phyloP scores from a whole-genome alignment of 352 stramenopile species.

The Pythium monospermum region DNA sequence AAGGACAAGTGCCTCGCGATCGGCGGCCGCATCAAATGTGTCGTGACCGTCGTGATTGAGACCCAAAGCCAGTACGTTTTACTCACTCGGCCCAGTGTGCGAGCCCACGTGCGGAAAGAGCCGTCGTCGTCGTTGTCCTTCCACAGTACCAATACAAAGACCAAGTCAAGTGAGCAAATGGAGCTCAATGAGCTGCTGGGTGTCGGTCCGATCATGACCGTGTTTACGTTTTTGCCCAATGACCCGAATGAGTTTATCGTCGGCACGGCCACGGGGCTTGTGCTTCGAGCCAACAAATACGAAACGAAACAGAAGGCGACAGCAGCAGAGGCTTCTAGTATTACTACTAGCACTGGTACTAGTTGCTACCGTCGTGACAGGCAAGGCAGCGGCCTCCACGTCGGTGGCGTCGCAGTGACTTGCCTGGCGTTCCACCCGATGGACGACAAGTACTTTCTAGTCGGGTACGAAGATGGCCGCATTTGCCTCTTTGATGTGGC shows the following conservation, averaged over 20 bases:
- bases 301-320: constrained; percentile 6
- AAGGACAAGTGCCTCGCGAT: constrained; percentile 63
- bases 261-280: constrained; percentile 5
- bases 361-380: constrained; percentile 9
- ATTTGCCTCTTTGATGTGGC: constrained; percentile 46
- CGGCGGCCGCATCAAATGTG: constrained; percentile 52
- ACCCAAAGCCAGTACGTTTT: constrained; percentile 43
- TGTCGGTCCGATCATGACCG: constrained; percentile 40
- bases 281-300: constrained; percentile 39
- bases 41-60: constrained; percentile 62
- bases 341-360: background rate
- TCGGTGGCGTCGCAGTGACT: constrained; percentile 24
- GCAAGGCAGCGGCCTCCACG: background rate
- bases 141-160: background rate
- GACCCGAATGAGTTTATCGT: constrained; percentile 51
- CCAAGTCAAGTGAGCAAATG: background rate
- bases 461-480: constrained; percentile 52
- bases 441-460: constrained; percentile 47
- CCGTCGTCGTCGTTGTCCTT: background rate
- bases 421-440: constrained; percentile 54
- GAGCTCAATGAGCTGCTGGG: background rate
- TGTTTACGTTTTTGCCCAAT: constrained; percentile 45
- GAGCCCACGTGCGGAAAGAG: background rate
- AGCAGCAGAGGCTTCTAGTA: constrained; percentile 7
- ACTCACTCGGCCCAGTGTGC: constrained; percentile 5